Conservation (phyloP, 2,329 filamentous ascomycete species). For the Cadophora malorum region DNA sequence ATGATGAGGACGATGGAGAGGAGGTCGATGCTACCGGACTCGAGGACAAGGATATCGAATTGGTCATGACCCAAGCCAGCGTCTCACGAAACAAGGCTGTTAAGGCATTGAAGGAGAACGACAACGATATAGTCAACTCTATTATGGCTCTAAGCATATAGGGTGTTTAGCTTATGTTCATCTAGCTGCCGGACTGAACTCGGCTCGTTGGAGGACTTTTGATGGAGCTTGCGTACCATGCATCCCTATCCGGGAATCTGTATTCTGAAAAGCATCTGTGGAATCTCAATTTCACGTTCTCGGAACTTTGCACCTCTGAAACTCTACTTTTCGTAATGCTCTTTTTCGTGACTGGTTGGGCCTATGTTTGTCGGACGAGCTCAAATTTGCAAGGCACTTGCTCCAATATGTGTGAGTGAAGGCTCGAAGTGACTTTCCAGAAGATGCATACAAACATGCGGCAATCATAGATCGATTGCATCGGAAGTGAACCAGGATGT, state of each 20-base stretch:
- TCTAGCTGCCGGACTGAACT: conserved; percentile 17
- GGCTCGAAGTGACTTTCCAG: not conserved
- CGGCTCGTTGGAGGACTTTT: conserved; percentile 12
- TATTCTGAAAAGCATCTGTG: conserved; percentile 24
- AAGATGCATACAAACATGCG: not conserved
- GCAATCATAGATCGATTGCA: not conserved
- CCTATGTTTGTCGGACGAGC: not conserved
- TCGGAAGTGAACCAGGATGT: not conserved
- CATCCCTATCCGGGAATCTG: conserved; percentile 13
- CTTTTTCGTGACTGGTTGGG: not conserved
- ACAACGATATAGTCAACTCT: conserved; percentile 99
- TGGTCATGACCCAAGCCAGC: conserved; percentile 97
- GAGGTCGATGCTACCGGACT: conserved; percentile 94
- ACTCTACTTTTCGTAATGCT: not conserved
- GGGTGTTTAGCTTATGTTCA: conserved; percentile 33
- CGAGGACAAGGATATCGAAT: conserved; percentile 98
- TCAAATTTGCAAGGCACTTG: not conserved
- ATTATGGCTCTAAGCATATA: conserved; percentile 98
- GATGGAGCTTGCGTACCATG: conserved; percentile 12
- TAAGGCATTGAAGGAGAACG: conserved; percentile 98
- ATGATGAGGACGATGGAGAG: conserved; percentile 90
- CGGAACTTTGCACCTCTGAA: conserved; percentile 3
- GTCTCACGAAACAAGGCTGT: conserved; percentile 98
- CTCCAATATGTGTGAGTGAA: not conserved
- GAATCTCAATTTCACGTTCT: not conserved